Base-by-base conservation (phyloP, 257 asterid species). In the Gentiana dahurica region DNA sequence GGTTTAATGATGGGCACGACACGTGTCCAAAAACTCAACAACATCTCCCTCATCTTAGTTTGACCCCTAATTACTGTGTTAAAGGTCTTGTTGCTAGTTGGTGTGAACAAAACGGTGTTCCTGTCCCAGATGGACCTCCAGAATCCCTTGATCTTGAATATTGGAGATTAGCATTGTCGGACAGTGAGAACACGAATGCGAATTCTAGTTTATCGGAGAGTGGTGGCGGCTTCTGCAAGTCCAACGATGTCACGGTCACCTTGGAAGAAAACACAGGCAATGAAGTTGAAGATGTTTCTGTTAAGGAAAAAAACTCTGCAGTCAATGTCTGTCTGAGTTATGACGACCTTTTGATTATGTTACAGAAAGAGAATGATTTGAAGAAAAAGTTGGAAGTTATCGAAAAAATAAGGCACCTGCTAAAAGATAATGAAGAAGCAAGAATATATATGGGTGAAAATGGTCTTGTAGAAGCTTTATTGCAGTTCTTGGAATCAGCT, bases 21-120 rank as follows among this genome's bases (percentile, higher is more conserved):
- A 86, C 97, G 8, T 92, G 97, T 48, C 97, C 99, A 39, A 92
- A 92, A 75, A 89, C 94, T 66, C 97, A 89, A 58, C 99, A 89
- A 79, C 94, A 92, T 68, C 91, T 92, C 55, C 55, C 85, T 61
- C 96, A 89, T 79, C 89, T 89, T 67, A 81, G 79, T 54, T 73
- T 86, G 73, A 92, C 97, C 53, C 86, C 95, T 36, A 92, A 92
- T 76, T 89, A 92, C 59, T 89, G 99, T 71, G 97, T 88, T 45
- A 89, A 89, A 71, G 97, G 97, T 63, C 78, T 92, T 70, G 96
- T 92, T 68, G 74, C 87, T 56, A 89, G 92, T 69, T 92, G 99
- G 99, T 92, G 99, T 36, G 99, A 92, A 69, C 94, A 82, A 37
- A 81, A 86, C 37, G 91, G 94, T 2, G 53, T 89, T 72, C 79